A percentile compares a stretch with the other conserved stretches of the same genome.
Evolutionary conservation across 2,329 filamentous ascomycete species (phyloP).

Genomic region (Fusarium sp.): DNA sequence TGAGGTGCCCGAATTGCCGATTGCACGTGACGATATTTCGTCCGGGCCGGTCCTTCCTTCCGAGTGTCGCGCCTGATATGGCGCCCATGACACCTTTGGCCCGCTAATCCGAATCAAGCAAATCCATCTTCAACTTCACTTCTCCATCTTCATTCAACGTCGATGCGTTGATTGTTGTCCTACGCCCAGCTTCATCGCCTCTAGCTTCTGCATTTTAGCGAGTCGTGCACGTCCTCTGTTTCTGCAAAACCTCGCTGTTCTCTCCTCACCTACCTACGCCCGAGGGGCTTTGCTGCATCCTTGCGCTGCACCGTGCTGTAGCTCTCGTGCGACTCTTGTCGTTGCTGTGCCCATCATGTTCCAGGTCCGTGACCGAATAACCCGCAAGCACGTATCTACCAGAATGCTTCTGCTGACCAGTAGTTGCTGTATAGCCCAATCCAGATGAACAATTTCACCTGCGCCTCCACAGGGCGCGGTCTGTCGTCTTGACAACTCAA

Average conservation of each 20-base stretch:
- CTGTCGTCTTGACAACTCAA: slow-evolving; percentile 81
- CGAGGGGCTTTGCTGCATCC: neutral
- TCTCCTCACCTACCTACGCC: neutral
- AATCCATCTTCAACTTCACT: slow-evolving; percentile 16
- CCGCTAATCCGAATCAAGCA: slow-evolving; percentile 31
- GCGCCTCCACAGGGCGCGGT: slow-evolving; percentile 85
- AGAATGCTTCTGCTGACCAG: slow-evolving; percentile 17
- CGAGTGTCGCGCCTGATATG: slow-evolving; percentile 2
- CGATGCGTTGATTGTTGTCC: neutral
- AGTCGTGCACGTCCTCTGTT: too few species aligned
- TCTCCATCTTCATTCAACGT: slow-evolving; percentile 15
- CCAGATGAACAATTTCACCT: slow-evolving; percentile 81
- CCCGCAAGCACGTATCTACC: neutral
- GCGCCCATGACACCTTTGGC: slow-evolving; percentile 18
- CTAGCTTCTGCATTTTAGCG: neutral
- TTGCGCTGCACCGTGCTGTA: neutral
- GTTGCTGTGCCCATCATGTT: slow-evolving; percentile 36
- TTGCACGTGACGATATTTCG: slow-evolving; percentile 1
- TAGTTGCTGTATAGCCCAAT: slow-evolving; percentile 61
- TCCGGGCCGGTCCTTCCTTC: neutral
- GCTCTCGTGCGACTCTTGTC: slow-evolving; percentile 2
- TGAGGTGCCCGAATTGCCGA: neutral
- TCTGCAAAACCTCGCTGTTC: too few species aligned
- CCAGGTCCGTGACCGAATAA: slow-evolving; percentile 38
- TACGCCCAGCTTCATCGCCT: neutral